Base-by-base conservation (phyloP, 2,329 filamentous ascomycete species). In the Davidsoniella neocaledoniae region DNA sequence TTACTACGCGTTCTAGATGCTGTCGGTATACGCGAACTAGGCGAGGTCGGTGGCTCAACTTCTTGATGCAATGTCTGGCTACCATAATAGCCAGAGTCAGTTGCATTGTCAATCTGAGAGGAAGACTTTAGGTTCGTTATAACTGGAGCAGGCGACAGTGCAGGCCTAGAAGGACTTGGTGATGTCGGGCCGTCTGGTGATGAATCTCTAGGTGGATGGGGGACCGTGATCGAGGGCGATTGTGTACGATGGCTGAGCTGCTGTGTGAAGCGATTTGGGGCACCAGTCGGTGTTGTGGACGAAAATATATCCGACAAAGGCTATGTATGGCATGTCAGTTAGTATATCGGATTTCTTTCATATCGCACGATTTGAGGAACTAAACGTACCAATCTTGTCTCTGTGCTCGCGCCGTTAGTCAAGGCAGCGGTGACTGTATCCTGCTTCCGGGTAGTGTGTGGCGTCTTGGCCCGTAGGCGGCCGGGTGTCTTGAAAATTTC, bases 401-500 rank as follows among this genome's bases (percentile, higher is more conserved):
- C 29, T 12, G 29, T 33, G 12, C 29, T 33, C 29, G 29, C 12
- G 9, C 29, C 29, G 29, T 46, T 23, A 14, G 44, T 21, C 44
- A 38, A n/a, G 12, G 25, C 12, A 14, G 40, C 16, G 26, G 45
- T 33, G 14, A 65, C 63, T 8, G 68, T 65, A 58, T 73, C 71
- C 45, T 64, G 65, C 61, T 82, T 87, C 50, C 79, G 75, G 33
- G 68, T 69, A 16, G 83, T 86, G 54, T 81, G 74, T 40, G 85
- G 84, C 25, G 84, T 90, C 67, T 86, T 88, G 50, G 81, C 84
- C 56, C 84, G 79, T 61, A 91, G 66, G 62, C 86, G 90, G 51
- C 84, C 84, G 3, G 86, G 86, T 37, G 86, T 91, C 62, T 96
- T 98, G 70, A 96, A 95, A n/a, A 93, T 80, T 59, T 96, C 90